phyloP scores from a whole-genome alignment of 2,329 filamentous ascomycete genomes.

The Ascochyta clinopodiicola region DNA sequence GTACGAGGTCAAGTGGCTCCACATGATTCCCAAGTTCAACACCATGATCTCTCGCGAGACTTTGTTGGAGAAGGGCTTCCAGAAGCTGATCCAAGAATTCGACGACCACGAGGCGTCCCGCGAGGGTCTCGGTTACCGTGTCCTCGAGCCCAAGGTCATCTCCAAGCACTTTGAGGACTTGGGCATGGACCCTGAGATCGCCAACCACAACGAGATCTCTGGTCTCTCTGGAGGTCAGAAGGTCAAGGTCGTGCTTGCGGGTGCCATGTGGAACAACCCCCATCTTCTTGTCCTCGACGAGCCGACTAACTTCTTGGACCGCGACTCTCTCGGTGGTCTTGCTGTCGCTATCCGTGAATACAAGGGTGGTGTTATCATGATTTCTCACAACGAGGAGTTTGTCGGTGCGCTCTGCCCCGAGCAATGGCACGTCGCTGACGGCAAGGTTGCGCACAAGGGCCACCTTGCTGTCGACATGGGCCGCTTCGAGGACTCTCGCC shows the following conservation, averaged over 20 bases:
- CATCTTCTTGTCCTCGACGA: constrained; percentile 97
- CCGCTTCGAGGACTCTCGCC: constrained; percentile 83
- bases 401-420: constrained; percentile 94
- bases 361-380: constrained; percentile 98
- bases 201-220: constrained; percentile 98
- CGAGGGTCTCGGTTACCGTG: constrained; percentile 94
- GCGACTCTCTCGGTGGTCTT: constrained; percentile 93
- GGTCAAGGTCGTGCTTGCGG: constrained; percentile 97
- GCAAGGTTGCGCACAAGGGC: constrained; percentile 84
- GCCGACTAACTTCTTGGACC: constrained; percentile 98
- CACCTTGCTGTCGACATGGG: constrained; percentile 75
- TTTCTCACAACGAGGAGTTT: constrained; percentile 99
- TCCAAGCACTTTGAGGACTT: constrained; percentile 98
- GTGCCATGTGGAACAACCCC: constrained; percentile 98
- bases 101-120: constrained; percentile 99
- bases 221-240: constrained; percentile 97
- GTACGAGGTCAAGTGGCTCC: constrained; percentile 96
- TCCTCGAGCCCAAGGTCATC: constrained; percentile 91
- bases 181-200: constrained; percentile 94
- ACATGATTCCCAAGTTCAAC: constrained; percentile 91
- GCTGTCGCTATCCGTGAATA: constrained; percentile 98
- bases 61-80: constrained; percentile 81
- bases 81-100: constrained; percentile 95
- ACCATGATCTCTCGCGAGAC: constrained; percentile 92
- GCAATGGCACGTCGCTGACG: constrained; percentile 93